Conservation (phyloP, 1,284 basidiomycete species). For the Pseudozyma tsukubaensis region DNA sequence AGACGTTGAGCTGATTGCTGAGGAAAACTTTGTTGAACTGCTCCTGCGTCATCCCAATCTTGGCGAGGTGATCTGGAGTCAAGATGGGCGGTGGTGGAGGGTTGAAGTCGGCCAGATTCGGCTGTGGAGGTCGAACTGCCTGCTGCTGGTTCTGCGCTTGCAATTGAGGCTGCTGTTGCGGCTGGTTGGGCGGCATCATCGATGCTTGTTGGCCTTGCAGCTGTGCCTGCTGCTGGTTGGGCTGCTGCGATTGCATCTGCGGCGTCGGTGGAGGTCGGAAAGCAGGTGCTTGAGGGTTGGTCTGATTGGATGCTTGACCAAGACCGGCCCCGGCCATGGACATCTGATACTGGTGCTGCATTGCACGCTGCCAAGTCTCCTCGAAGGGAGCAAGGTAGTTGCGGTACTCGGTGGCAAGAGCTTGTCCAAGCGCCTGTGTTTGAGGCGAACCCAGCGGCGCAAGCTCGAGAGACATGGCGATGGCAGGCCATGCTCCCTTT, state of each 20-base stretch:
- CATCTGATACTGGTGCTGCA: slow-evolving; percentile 62
- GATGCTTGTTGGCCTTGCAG: slow-evolving; percentile 26
- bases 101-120: slow-evolving; percentile 45
- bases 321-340: slow-evolving; percentile 48
- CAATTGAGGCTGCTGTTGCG: slow-evolving; percentile 31
- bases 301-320: slow-evolving; percentile 25
- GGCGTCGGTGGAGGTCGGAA: slow-evolving; percentile 43
- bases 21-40: slow-evolving; percentile 55
- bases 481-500: slow-evolving; percentile 58
- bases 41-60: slow-evolving; percentile 49
- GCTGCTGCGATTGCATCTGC: slow-evolving; percentile 49
- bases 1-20: slow-evolving; percentile 42
- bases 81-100: slow-evolving; percentile 49
- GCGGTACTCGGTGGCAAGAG: slow-evolving; percentile 56
- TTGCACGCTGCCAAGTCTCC: slow-evolving; percentile 63
- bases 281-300: slow-evolving; percentile 20
- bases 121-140: slow-evolving; percentile 18
- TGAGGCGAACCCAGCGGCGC: slow-evolving; percentile 55
- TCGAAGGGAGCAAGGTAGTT: slow-evolving; percentile 62
- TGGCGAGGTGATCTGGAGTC: slow-evolving; percentile 49
- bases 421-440: slow-evolving; percentile 44
- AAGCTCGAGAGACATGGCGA: slow-evolving; percentile 60
- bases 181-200: slow-evolving; percentile 40
- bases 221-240: slow-evolving; percentile 29
- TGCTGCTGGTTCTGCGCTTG: slow-evolving; percentile 25